A percentile compares a stretch with the other conserved stretches of the same genome.
Evolutionary conservation across 2,329 filamentous ascomycete species (phyloP).

Genomic region (Ramularia collo-cygni): DNA sequence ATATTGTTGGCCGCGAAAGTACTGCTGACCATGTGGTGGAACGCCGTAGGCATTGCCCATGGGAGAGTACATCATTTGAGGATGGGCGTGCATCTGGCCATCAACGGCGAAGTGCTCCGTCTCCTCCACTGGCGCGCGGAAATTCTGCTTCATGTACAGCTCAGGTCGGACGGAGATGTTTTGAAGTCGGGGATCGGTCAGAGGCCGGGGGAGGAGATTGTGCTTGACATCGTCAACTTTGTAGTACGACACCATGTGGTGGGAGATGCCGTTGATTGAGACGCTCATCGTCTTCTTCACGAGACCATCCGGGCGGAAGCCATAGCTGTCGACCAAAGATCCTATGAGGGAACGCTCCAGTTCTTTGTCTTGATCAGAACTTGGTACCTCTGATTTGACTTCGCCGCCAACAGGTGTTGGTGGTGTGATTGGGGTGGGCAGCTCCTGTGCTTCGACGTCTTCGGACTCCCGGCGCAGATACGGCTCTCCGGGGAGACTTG

Average conservation of each 20-base stretch:
- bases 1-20: constrained; percentile 24
- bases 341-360: constrained; percentile 62
- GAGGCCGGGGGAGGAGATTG: constrained; percentile 53
- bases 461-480: constrained; percentile 38
- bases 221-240: constrained; percentile 68
- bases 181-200: constrained; percentile 42
- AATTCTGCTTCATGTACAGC: constrained; percentile 35
- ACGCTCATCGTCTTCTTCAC: constrained; percentile 93
- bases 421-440: constrained; percentile 29
- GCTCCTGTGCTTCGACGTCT: constrained; percentile 23
- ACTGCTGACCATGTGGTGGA: constrained; percentile 22
- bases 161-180: constrained; percentile 31
- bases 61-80: constrained; percentile 27
- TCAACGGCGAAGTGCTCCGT: constrained; percentile 32
- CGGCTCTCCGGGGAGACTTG: constrained; percentile 47
- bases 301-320: constrained; percentile 73
- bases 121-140: constrained; percentile 33
- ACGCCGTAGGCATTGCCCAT: constrained; percentile 26
- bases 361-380: constrained; percentile 36
- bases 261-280: constrained; percentile 63
- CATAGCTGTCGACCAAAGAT: constrained; percentile 81
- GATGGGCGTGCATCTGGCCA: constrained; percentile 30
- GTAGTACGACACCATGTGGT: constrained; percentile 88
- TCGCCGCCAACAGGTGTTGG: constrained; percentile 25
- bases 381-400: constrained; percentile 23